A percentile compares a stretch with the other conserved stretches of the same genome.
These are phyloP conservation scores for Diaporthe citrichinensis DNA, from an alignment of 2,329 filamentous ascomycete species.

Conservation along the genomic window DNA sequence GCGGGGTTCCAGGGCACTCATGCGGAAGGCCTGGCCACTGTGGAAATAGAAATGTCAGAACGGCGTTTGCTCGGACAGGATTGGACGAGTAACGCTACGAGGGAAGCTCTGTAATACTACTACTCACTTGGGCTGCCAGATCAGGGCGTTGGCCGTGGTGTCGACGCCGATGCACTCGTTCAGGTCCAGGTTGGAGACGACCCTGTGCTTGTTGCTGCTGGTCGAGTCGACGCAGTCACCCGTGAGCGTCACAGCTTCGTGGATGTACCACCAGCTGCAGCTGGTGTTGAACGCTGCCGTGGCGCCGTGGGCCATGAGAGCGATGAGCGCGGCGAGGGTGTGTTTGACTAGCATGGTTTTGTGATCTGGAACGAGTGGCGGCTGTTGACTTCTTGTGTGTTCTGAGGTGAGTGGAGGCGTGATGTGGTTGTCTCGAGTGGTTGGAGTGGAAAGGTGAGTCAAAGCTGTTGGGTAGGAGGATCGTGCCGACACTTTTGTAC, in stretches of 20 bases:
- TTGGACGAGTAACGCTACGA: too few relatives aligned
- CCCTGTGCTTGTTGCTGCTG: background rate
- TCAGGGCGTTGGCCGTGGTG: background rate
- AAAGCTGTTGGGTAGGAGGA: background rate
- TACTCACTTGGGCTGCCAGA: conserved; percentile 16
- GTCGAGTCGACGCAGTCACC: background rate
- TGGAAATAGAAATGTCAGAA: background rate
- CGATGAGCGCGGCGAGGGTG: background rate
- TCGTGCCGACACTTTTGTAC: background rate
- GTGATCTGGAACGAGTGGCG: background rate
- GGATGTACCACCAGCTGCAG: conserved; percentile 27
- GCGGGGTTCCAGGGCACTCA: too few relatives aligned
- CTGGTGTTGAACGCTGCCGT: background rate
- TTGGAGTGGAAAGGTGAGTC: background rate
- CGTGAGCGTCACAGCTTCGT: background rate
- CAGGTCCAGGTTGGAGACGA: conserved; percentile 16
- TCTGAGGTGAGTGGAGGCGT: background rate
- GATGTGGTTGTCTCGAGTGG: background rate
- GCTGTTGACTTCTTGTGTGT: background rate
- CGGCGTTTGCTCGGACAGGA: background rate
- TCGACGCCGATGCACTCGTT: conserved; percentile 35
- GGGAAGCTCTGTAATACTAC: background rate
- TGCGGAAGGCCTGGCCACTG: background rate
- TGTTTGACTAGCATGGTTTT: background rate
- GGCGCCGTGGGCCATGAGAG: background rate